Evolutionary conservation across 2,329 filamentous ascomycete genomes (phyloP).

Genomic region (Penicillium hesseltinei): DNA sequence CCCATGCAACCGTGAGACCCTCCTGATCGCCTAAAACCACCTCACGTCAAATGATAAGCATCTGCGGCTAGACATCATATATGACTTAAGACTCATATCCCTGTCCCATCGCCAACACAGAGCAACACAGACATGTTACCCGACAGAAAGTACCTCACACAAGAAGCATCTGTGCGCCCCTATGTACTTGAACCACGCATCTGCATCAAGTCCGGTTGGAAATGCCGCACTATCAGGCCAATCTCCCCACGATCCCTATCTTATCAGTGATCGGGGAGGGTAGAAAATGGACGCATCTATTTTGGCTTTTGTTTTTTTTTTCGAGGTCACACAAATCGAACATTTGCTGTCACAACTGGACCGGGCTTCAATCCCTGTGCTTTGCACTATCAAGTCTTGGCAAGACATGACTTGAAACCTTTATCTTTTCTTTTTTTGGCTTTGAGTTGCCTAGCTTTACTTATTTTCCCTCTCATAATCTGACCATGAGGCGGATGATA

Average conservation of each 20-base stretch:
- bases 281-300: neutral
- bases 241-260: conserved; percentile 4
- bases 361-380: conserved; percentile 2
- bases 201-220: conserved; percentile 3
- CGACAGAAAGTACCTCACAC: conserved; percentile 3
- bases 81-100: neutral
- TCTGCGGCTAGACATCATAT: neutral
- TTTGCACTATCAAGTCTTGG: conserved; percentile 10
- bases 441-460: neutral
- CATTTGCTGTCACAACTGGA: conserved; percentile 1
- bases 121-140: conserved; percentile 5
- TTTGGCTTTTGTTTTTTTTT: neutral
- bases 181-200: conserved; percentile 5
- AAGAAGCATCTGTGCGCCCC: neutral
- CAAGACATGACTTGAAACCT: conserved; percentile 9
- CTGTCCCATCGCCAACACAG: neutral
- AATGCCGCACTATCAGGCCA: neutral
- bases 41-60: neutral
- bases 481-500: neutral
- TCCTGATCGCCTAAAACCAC: neutral
- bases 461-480: neutral
- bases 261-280: neutral
- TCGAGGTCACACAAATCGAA: conserved; percentile 5
- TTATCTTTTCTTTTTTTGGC: neutral
- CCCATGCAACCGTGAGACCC: neutral